Evolutionary conservation across 1,284 basidiomycete species (phyloP), one percentile per base, ranked within the genome.

Genomic region (Marasmius sp.): DNA sequence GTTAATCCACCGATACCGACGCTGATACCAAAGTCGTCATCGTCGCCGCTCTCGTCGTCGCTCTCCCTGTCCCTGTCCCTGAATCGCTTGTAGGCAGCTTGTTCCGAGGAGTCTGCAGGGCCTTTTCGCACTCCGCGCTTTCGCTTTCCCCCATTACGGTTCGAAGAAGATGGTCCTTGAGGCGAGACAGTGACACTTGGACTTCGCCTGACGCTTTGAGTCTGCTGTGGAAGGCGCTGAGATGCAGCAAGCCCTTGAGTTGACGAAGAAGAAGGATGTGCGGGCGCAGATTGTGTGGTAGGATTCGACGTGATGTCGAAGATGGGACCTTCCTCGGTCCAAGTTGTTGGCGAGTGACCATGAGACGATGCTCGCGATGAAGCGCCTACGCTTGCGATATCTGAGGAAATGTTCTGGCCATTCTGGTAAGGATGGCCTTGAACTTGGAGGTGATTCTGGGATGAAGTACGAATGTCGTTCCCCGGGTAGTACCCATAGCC

Each of bases 1-100:
- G 76, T 77, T 61, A 78, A 64, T 2, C 77, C 78, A 59, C 70
- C 76, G 65, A 78, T 67, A 12, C 78, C 79, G 22, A 80, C 75
- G 61, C 71, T 77, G 60, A 79, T 79, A 0, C 75, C 75, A 45
- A 57, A 43, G 58, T 60, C 57, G 45, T 65, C 64, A 5, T 65
- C 64, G 22, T 63, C 59, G 18, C 61, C 64, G 34, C 60, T 63
- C n/a, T 65, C 64, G n/a, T 60, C 70, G 36, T 74, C 77, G 47
- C 71, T 77, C 27, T 65, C 27, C 27, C 27, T 4, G 16, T 54
- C 65, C 55, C 51, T 56, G 52, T 61, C 39, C 49, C 60, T 48
- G 56, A 53, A 48, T 50, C 41, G 61, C 62, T 50, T 61, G 36
- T 27, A 49, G 37, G 33, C 37, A 33, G 22, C 27, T 54, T 51